These are phyloP conservation scores for Talaromyces pinophilus DNA, from an alignment of 2,329 filamentous ascomycete genomes.

Conservation along the genomic window DNA sequence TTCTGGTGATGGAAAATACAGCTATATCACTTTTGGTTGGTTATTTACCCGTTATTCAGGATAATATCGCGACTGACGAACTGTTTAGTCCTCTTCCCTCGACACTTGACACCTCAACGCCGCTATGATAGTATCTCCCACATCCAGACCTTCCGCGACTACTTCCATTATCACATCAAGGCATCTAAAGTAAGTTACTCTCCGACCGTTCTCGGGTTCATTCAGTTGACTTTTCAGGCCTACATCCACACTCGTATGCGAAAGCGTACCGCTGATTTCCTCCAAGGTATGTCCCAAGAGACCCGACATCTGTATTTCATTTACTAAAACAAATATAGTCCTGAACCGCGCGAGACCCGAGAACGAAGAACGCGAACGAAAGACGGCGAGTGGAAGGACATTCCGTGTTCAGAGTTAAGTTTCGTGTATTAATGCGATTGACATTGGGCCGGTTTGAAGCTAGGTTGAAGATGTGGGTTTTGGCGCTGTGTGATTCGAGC, in stretches of 20 bases:
- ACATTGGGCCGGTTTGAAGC: not conserved
- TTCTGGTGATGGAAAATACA: constrained; percentile 78
- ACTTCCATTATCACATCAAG: constrained; percentile 99
- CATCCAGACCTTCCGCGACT: constrained; percentile 99
- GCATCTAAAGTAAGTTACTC: constrained; percentile 73
- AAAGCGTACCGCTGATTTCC: constrained; percentile 94
- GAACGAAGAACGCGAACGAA: constrained; percentile 94
- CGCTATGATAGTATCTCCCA: constrained; percentile 96
- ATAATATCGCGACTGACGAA: constrained; percentile 24
- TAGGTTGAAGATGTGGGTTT: not conserved
- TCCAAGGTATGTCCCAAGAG: constrained; percentile 69
- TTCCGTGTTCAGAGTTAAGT: constrained; percentile 65
- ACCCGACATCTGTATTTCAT: not conserved
- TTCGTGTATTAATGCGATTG: constrained; percentile 6
- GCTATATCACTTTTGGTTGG: constrained; percentile 96
- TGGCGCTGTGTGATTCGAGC: not conserved
- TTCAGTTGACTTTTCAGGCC: constrained; percentile 55
- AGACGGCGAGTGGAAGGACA: constrained; percentile 94
- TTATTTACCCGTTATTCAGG: not conserved
- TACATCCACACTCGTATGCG: constrained; percentile 99
- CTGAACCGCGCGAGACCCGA: constrained; percentile 92
- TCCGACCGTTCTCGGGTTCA: not conserved
- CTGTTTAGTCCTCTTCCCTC: constrained; percentile 80
- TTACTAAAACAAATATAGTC: constrained; percentile 60
- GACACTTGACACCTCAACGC: constrained; percentile 85